These are phyloP conservation scores for Gracilaria gracilis DNA, from an alignment of 23 red algal genomes.

Conservation along the genomic window DNA sequence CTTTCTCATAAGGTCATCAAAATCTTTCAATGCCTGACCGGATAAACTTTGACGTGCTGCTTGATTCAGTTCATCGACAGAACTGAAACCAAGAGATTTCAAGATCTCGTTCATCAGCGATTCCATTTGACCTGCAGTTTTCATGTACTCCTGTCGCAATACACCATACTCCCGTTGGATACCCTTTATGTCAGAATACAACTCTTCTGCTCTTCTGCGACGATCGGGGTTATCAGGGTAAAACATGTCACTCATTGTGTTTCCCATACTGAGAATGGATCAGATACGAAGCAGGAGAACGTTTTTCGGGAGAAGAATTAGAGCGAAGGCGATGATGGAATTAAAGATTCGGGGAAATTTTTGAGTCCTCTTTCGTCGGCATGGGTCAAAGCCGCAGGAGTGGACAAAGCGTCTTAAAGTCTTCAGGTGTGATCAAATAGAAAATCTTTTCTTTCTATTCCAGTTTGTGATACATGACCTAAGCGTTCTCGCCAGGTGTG, in stretches of 20 bases:
- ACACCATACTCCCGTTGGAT: neutral
- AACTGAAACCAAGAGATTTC: slow-evolving; percentile 12
- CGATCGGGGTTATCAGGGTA: neutral
- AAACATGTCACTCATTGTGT: slow-evolving; percentile 30
- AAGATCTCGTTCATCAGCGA: neutral
- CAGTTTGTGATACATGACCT: too few species aligned
- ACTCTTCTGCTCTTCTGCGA: neutral
- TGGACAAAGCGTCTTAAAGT: too few species aligned
- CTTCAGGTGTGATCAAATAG: too few species aligned
- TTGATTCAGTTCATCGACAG: neutral
- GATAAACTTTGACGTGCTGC: slow-evolving; percentile 15
- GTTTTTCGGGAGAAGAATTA: neutral
- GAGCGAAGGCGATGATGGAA: too few species aligned
- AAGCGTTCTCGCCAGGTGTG: too few species aligned
- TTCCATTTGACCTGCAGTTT: neutral
- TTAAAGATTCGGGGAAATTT: too few species aligned
- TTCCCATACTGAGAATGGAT: slow-evolving; percentile 1
- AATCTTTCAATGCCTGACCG: slow-evolving; percentile 3
- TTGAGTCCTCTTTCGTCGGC: too few species aligned
- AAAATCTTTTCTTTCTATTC: too few species aligned
- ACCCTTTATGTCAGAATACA: neutral
- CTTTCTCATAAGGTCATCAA: neutral
- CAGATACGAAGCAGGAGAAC: neutral
- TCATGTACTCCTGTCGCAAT: neutral
- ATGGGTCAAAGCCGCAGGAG: too few species aligned